Percentiles rank a stretch among this genome's conserved stretches.
Conservation (phyloP, 805 yeast genomes). For the Zygoascus flipseniorum region DNA sequence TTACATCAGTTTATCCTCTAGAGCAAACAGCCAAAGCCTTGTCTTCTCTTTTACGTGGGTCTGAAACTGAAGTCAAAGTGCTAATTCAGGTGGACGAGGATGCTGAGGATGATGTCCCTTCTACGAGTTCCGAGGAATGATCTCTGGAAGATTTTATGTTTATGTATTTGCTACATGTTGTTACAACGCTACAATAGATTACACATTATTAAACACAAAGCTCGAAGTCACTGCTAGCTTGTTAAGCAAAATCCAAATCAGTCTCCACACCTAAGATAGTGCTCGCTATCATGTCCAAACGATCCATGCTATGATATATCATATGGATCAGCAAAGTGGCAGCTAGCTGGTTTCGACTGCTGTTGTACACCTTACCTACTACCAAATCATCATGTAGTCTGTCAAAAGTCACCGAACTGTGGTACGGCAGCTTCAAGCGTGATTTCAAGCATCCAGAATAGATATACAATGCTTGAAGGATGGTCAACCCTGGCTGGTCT, state of each 20-base stretch:
- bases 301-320: neutral
- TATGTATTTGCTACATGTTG: too few relatives aligned
- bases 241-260: neutral
- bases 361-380: neutral
- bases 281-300: neutral
- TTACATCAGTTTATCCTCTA: constrained; percentile 40
- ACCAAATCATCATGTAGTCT: neutral
- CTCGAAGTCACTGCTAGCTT: neutral
- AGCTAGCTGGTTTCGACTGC: neutral
- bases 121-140: neutral
- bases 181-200: too few relatives aligned
- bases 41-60: constrained; percentile 41
- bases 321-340: neutral
- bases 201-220: neutral
- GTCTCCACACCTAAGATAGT: neutral
- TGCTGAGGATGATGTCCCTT: neutral
- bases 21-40: constrained; percentile 48
- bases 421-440: neutral
- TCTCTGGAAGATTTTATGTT: too few relatives aligned
- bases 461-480: neutral
- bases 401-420: neutral
- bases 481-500: neutral
- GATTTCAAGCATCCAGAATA: neutral
- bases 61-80: constrained; percentile 48
- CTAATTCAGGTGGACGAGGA: constrained; percentile 18